A percentile compares a stretch with the other conserved stretches of the same genome.
Evolutionary conservation across 1,139 yeast genomes (phyloP).

Genomic region (Kodamaea fungicola): DNA sequence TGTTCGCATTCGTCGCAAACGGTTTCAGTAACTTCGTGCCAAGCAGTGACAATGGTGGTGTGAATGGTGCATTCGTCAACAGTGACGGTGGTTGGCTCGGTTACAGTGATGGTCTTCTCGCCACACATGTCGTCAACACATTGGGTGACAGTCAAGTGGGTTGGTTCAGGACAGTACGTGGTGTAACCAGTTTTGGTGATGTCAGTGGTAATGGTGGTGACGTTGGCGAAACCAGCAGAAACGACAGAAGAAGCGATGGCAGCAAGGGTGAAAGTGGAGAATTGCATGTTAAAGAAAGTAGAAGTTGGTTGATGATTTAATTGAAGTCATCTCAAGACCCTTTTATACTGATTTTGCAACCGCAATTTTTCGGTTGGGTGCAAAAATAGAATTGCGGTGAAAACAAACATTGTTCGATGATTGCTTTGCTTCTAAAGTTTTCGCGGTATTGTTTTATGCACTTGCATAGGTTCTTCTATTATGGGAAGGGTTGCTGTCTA

Average conservation of each 20-base stretch:
- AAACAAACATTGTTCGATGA: too few species aligned
- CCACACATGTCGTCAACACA: slow-evolving; percentile 24
- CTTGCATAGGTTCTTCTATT: too few species aligned
- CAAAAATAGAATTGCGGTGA: too few species aligned
- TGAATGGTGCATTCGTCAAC: slow-evolving; percentile 54
- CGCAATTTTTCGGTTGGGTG: too few species aligned
- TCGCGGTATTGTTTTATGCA: too few species aligned
- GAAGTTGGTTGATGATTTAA: not conserved
- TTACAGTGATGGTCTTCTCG: slow-evolving; percentile 44
- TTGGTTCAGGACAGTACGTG: slow-evolving; percentile 59
- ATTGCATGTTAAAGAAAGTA: slow-evolving; percentile 10
- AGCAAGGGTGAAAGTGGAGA: slow-evolving; percentile 10
- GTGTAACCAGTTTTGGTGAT: slow-evolving; percentile 52
- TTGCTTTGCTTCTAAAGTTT: too few species aligned
- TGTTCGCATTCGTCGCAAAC: slow-evolving; percentile 6
- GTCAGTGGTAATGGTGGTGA: slow-evolving; percentile 16
- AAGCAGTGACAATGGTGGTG: slow-evolving; percentile 32
- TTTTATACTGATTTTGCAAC: too few species aligned
- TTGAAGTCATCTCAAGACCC: too few species aligned
- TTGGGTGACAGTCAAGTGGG: slow-evolving; percentile 48
- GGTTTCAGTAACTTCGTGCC: slow-evolving; percentile 26
- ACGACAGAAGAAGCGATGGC: slow-evolving; percentile 11
- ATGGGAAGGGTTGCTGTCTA: too few species aligned
- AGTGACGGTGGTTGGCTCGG: slow-evolving; percentile 51
- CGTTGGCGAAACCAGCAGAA: slow-evolving; percentile 12